Percentiles rank a stretch among this genome's conserved stretches.
phyloP scores from a whole-genome alignment of 805 yeast species.

The Phaffomyces antillensis region DNA sequence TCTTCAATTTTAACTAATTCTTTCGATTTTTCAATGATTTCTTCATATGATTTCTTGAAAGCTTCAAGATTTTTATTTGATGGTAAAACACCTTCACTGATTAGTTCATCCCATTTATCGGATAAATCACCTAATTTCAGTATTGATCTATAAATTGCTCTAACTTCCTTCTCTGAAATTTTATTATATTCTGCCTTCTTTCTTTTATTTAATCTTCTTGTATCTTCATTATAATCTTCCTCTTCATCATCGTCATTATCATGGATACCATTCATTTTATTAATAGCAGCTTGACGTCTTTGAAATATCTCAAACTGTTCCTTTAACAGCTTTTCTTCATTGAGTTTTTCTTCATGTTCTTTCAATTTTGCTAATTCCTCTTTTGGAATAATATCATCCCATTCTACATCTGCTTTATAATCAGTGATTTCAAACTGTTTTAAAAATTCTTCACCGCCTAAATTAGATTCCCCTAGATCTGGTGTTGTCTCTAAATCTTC shows the following conservation, averaged over 20 bases:
- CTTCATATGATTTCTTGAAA: constrained; percentile 70
- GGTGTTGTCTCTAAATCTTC: constrained; percentile 97
- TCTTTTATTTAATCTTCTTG: constrained; percentile 25
- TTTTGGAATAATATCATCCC: constrained; percentile 99
- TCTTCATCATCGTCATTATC: constrained; percentile 31
- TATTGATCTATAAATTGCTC: constrained; percentile 79
- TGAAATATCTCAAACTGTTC: constrained; percentile 86
- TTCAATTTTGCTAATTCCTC: constrained; percentile 84
- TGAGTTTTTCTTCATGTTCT: constrained; percentile 80
- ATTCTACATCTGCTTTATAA: constrained; percentile 94
- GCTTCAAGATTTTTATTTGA: constrained; percentile 77
- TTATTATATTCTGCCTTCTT: constrained; percentile 40
- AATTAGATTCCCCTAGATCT: constrained; percentile 92
- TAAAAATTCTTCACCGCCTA: constrained; percentile 96
- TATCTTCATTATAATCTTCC: constrained; percentile 32
- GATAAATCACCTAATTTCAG: constrained; percentile 74
- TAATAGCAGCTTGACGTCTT: constrained; percentile 70
- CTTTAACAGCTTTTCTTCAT: constrained; percentile 80
- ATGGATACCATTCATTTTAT: constrained; percentile 39
- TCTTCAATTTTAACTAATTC: constrained; percentile 61
- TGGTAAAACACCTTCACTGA: constrained; percentile 84
- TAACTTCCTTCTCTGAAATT: constrained; percentile 77
- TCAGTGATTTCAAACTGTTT: constrained; percentile 98
- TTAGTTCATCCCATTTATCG: constrained; percentile 73
- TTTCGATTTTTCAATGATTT: constrained; percentile 55